Conservation (phyloP, 2,329 filamentous ascomycete species). For the Sclerotinia minor region DNA sequence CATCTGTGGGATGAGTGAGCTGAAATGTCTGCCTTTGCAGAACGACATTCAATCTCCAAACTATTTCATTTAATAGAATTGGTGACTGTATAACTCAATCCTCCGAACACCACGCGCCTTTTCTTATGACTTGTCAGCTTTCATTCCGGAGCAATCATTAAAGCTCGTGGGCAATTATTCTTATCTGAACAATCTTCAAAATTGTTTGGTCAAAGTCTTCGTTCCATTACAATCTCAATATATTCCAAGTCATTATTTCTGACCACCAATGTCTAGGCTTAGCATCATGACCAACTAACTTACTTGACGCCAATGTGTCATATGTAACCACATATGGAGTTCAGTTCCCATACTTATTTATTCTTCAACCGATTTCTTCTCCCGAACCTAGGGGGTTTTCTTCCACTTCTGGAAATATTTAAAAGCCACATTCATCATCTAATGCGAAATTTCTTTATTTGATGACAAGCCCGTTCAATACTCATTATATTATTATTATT, state of each 20-base stretch:
- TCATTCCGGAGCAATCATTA: conserved; percentile 21
- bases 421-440: conserved; percentile 17
- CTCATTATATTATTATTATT: not conserved
- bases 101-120: conserved; percentile 16
- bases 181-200: not conserved
- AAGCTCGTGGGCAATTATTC: conserved; percentile 5
- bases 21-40: not conserved
- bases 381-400: not conserved
- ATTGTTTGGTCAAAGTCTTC: not conserved
- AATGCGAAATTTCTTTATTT: not conserved
- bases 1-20: not conserved
- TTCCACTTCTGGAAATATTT: not conserved
- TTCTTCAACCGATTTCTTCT: not conserved
- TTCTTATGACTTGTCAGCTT: conserved; percentile 24
- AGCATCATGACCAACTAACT: not conserved
- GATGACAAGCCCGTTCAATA: not conserved
- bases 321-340: conserved; percentile 2
- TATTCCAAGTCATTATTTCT: not conserved
- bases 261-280: conserved; percentile 1
- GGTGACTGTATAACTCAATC: not conserved
- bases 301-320: not conserved
- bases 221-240: not conserved
- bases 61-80: not conserved
- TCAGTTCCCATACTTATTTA: too few species aligned
- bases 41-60: not conserved